Conservation (phyloP, 371 early-diverging fungal genomes). For the Homolaphlyctis polyrhiza region DNA sequence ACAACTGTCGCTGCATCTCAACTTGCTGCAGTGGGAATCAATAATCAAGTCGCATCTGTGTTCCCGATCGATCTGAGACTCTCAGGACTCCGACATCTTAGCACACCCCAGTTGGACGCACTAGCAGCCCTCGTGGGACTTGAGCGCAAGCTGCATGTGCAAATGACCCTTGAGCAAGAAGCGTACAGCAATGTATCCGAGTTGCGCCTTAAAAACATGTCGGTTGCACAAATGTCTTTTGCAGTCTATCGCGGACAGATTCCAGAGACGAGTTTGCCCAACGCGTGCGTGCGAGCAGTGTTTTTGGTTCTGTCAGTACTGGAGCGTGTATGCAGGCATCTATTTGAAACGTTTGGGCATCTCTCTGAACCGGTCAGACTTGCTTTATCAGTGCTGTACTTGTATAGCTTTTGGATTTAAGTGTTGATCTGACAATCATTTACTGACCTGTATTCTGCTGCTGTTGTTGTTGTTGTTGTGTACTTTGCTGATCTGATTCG, state of each 20-base stretch:
- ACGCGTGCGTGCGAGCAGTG: constrained; percentile 42
- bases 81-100: neutral
- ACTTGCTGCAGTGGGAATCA: neutral
- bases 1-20: neutral
- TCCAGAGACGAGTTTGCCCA: constrained; percentile 42
- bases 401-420: no score
- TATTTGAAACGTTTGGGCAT: no score
- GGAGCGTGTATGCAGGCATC: no score
- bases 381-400: no score
- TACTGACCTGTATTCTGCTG: no score
- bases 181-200: no score
- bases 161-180: no score
- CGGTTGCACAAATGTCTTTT: constrained; percentile 51
- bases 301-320: constrained; percentile 45
- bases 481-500: no score
- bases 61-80: neutral
- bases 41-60: neutral
- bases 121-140: neutral
- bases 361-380: no score
- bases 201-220: constrained; percentile 30
- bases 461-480: no score
- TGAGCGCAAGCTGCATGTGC: neutral
- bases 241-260: constrained; percentile 39
- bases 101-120: neutral
- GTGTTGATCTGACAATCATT: no score